Evolutionary conservation across 1,139 yeast genomes (phyloP).

Genomic region (Blastobotrys persicus): DNA sequence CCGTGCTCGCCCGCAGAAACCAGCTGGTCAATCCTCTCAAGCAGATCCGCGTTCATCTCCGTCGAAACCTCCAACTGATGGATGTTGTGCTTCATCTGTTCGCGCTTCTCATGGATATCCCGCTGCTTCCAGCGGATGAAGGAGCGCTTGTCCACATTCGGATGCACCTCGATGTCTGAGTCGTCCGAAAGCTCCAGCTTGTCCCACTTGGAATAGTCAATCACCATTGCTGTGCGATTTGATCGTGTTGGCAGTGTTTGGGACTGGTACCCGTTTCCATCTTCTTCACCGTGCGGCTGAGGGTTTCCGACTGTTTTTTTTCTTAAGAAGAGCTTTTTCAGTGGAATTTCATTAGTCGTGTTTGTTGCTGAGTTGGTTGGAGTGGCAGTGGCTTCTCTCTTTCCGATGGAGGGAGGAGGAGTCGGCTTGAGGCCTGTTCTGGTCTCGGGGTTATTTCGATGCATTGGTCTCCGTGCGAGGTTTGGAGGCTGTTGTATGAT

Average conservation of each 20-base stretch:
- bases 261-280: too few species aligned
- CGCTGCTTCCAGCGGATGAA: slow-evolving; percentile 96
- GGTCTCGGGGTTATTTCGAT: too few species aligned
- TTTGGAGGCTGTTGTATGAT: too few species aligned
- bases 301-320: too few species aligned
- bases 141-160: slow-evolving; percentile 92
- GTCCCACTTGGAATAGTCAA: slow-evolving; percentile 98
- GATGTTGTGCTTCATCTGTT: slow-evolving; percentile 73
- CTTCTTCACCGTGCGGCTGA: not conserved
- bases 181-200: slow-evolving; percentile 93
- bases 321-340: too few species aligned
- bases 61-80: slow-evolving; percentile 68
- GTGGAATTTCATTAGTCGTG: too few species aligned
- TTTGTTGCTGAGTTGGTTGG: too few species aligned
- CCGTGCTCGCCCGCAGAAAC: slow-evolving; percentile 37
- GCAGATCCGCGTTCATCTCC: slow-evolving; percentile 73
- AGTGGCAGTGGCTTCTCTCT: too few species aligned
- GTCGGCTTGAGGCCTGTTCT: too few species aligned
- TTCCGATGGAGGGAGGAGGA: too few species aligned
- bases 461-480: too few species aligned
- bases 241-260: too few species aligned
- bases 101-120: slow-evolving; percentile 91
- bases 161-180: slow-evolving; percentile 95
- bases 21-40: slow-evolving; percentile 67
- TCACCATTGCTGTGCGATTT: slow-evolving; percentile 43